Percentiles rank a stretch among this genome's conserved stretches.
Evolutionary conservation across 495 filamentous ascomycete genomes (phyloP).

Genomic region (Darksidea phi): DNA sequence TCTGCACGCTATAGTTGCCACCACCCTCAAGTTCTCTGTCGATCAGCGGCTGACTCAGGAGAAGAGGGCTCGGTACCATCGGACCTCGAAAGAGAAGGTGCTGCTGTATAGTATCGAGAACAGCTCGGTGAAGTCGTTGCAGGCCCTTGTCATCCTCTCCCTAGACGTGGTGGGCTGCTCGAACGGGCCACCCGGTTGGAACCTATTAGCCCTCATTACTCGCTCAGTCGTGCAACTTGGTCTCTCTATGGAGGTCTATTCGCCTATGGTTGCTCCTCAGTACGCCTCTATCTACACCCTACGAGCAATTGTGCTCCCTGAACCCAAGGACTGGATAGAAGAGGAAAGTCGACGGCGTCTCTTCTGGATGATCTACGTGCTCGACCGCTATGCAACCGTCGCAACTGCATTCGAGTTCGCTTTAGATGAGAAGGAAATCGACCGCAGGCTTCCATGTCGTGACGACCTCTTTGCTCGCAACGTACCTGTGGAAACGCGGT

Average conservation of each 20-base stretch:
- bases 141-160: slow-evolving; percentile 79
- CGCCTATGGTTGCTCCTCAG: slow-evolving; percentile 68
- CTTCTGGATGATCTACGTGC: slow-evolving; percentile 90
- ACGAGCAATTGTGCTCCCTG: slow-evolving; percentile 75
- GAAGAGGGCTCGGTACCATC: slow-evolving; percentile 69
- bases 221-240: slow-evolving; percentile 82
- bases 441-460: slow-evolving; percentile 79
- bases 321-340: slow-evolving; percentile 80
- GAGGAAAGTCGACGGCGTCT: slow-evolving; percentile 78
- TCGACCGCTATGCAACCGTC: slow-evolving; percentile 85
- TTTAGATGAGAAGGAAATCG: slow-evolving; percentile 82
- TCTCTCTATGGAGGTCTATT: slow-evolving; percentile 74
- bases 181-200: slow-evolving; percentile 86
- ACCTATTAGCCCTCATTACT: slow-evolving; percentile 81
- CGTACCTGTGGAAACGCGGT: slow-evolving; percentile 75
- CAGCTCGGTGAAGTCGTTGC: slow-evolving; percentile 80
- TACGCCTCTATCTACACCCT: slow-evolving; percentile 81
- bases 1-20: slow-evolving; percentile 82
- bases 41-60: slow-evolving; percentile 70
- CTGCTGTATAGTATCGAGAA: slow-evolving; percentile 82
- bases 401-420: slow-evolving; percentile 89
- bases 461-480: slow-evolving; percentile 84
- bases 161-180: slow-evolving; percentile 75
- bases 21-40: slow-evolving; percentile 76
- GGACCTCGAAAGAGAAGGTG: slow-evolving; percentile 79